A percentile compares a stretch with the other conserved stretches of the same genome.
phyloP scores from a whole-genome alignment of 768 basidiomycete species.

The Cantharellus anzutake region DNA sequence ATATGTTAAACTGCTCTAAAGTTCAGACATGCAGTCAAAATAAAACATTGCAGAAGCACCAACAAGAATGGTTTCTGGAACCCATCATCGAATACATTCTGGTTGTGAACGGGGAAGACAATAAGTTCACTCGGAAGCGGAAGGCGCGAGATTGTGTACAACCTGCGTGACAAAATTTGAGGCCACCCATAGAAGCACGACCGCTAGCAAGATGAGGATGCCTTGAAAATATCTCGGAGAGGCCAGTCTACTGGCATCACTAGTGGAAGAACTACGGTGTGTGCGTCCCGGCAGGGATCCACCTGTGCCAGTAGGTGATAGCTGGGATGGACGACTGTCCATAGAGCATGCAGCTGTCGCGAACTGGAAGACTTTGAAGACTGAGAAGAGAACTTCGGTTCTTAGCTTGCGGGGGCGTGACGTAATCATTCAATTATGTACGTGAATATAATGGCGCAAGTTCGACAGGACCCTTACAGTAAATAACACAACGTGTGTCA shows the following conservation, averaged over 20 bases:
- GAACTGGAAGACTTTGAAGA: no score
- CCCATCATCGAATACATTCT: conserved; percentile 37
- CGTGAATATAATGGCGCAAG: no score
- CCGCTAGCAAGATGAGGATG: conserved; percentile 46
- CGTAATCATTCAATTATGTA: no score
- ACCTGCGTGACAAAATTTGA: conserved; percentile 82
- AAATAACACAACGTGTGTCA: no score
- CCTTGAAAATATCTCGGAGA: conserved; percentile 26
- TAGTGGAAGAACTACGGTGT: not conserved
- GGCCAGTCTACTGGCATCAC: not conserved
- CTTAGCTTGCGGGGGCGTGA: no score
- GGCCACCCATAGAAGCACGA: conserved; percentile 75
- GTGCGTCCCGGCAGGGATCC: no score
- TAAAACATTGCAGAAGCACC: conserved; percentile 12
- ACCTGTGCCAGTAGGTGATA: no score
- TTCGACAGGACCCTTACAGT: no score
- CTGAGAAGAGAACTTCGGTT: no score
- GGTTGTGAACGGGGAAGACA: conserved; percentile 6
- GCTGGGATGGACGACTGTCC: no score
- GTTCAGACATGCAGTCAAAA: not conserved
- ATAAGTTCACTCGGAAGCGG: not conserved
- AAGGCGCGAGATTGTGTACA: not conserved
- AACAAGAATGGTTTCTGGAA: conserved; percentile 85
- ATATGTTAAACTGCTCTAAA: conserved; percentile 50
- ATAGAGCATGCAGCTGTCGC: no score